These are phyloP conservation scores for Hypoxylon trugodes DNA, from an alignment of 495 filamentous ascomycete species.

Conservation along the genomic window DNA sequence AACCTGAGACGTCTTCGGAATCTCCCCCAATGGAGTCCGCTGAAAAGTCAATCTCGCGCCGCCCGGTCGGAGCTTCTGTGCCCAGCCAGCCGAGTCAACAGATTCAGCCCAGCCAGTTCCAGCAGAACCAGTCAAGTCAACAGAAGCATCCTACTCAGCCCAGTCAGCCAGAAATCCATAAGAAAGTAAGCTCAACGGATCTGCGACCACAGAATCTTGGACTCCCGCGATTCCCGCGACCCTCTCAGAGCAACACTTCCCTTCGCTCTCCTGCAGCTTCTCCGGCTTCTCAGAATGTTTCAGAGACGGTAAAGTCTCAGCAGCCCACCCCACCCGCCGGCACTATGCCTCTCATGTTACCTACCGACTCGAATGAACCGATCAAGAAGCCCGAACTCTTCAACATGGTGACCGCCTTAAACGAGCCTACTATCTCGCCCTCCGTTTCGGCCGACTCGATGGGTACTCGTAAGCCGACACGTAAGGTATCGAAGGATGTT, in stretches of 20 bases:
- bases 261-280: conserved; percentile 15
- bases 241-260: conserved; percentile 28
- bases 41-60: conserved; percentile 26
- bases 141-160: too few species aligned
- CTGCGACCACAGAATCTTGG: conserved; percentile 15
- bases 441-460: background rate
- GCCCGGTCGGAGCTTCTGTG: conserved; percentile 28
- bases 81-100: too few species aligned
- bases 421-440: conserved; percentile 17
- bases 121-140: too few species aligned
- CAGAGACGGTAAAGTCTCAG: conserved; percentile 16
- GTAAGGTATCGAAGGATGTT: conserved; percentile 27
- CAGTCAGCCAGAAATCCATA: conserved; percentile 28
- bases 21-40: conserved; percentile 37
- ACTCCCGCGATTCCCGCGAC: conserved; percentile 27
- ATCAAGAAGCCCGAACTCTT: conserved; percentile 32
- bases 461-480: conserved; percentile 28
- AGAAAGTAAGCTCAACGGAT: conserved; percentile 33
- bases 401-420: conserved; percentile 28
- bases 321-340: background rate
- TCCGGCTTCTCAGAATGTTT: conserved; percentile 14
- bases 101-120: too few species aligned
- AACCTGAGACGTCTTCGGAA: conserved; percentile 13
- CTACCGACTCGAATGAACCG: conserved; percentile 20
- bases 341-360: conserved; percentile 19